Evolutionary conservation across 768 basidiomycete genomes (phyloP), one percentile per base, ranked within the genome.

Genomic region (Leccinum variicolor): DNA sequence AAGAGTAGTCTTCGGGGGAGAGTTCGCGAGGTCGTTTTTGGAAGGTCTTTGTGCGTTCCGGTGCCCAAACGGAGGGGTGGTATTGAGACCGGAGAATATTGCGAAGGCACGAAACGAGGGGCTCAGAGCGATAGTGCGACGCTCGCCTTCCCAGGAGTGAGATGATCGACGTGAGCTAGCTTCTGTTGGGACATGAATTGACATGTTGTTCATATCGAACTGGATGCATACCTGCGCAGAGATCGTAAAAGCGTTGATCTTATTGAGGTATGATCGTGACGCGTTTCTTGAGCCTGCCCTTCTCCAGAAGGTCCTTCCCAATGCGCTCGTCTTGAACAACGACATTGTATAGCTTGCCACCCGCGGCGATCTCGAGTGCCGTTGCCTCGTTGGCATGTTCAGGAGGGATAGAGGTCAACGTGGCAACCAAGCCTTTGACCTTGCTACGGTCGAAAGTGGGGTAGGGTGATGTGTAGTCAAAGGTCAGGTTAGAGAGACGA

Each of bases 201-300:
- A 10, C 15, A 9, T n/a, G 6, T 53, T 26, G 7, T 1, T 5
- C 4, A 5, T 9, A 36, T 8, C 11, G 31, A 49, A 51, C 41
- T 11, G 26, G 13, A 15, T 19, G 56, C 71, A 64, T 72, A 76
- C 80, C 80, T 90, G 75, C 4, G 77, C 71, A 4, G 77, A 66
- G 53, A 84, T 76, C 41, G 71, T 81, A 63, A 79, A 82, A 1
- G 85, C 79, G 53, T 83, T 84, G 67, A 99, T 95, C 76, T 94
- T 96, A 73, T 88, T 96, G 50, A 99, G 96, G 96, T 62, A 98
- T 94, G 71, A 97, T 85, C 0, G 94, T 97, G 19, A 96, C 90
- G 19, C 94, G 85, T 73, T 89, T 93, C 76, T 84, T 87, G 63
- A 98, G 82, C 50, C 78, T 76, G 9, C 87, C 86, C 49, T 89